Evolutionary conservation across 129 eudicot species (phyloP), one percentile per base, ranked within the genome.

Genomic region (Helianthus tuberosus): DNA sequence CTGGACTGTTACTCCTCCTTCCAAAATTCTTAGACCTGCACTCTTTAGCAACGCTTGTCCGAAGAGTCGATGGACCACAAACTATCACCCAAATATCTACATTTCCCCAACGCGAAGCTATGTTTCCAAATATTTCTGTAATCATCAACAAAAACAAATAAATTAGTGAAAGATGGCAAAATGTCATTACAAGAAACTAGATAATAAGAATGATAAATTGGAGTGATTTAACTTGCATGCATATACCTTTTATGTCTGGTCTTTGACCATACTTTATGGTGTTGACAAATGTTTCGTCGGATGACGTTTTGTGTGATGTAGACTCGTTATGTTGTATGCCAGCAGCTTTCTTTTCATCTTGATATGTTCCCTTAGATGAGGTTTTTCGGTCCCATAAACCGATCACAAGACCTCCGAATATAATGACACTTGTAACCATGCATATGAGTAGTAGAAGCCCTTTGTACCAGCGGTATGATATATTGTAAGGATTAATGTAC

Each of bases 21-120:
- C 74, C 73, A 9, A 89, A 75, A 79, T 86, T 89, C 71, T 75
- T 85, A 13, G 79, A 67, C 76, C 96, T 87, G 83, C 96, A 89
- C 66, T 87, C 96, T 76, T 74, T 77, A 32, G 98, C 96, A 66
- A 92, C 90, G 60, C 89, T 81, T 36, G 85, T 74, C 52, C 63
- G 86, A 64, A 92, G 91, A 72, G 84, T 60, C 11, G 89, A 69
- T 43, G 98, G 98, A 10, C 98, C 98, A 78, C 98, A 92, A 39
- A 89, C 91, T 32, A 92, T 87, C 23, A 92, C 98, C 53, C 98
- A 96, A 13, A 92, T 76, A 75, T 92, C 91, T 11, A 82, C 89
- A 70, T 79, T 82, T 66, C 88, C 94, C 91, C 89, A 87, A 12
- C 86, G 39, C 54, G 84, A 84, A 16, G 88, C 69, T 52, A 85